Conservation (phyloP, 305 asterid genomes). For the Plantago lanceolata region DNA sequence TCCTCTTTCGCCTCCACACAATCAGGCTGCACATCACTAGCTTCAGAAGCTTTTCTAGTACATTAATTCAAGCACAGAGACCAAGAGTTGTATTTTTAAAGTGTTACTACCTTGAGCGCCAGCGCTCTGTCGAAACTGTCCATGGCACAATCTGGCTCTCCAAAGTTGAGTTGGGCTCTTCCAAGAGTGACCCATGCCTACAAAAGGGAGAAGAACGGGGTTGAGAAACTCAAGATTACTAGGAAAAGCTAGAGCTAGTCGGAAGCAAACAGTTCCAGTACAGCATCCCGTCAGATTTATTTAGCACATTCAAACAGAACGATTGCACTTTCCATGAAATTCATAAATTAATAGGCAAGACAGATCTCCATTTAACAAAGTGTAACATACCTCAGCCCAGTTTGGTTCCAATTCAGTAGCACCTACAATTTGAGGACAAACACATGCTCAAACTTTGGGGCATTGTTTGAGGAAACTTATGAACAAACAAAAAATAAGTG, state of each 20-base stretch:
- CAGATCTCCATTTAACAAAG: conserved; percentile 27
- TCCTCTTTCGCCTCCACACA: conserved; percentile 58
- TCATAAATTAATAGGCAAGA: neutral
- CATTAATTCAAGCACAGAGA: conserved; percentile 6
- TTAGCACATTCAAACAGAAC: neutral
- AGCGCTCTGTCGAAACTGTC: conserved; percentile 82
- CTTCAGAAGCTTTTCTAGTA: neutral
- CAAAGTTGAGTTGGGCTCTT: conserved; percentile 82
- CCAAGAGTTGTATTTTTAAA: neutral
- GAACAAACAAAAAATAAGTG: neutral
- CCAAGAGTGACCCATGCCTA: conserved; percentile 96
- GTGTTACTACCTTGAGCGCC: conserved; percentile 54
- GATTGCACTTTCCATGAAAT: neutral
- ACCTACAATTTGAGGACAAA: conserved; percentile 42
- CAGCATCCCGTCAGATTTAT: neutral
- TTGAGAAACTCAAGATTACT: neutral
- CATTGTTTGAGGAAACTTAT: neutral
- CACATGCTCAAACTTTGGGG: conserved; percentile 19
- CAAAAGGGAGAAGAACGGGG: neutral
- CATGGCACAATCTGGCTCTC: conserved; percentile 86
- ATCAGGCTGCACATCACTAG: conserved; percentile 48
- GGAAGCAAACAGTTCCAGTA: neutral
- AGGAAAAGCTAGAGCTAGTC: neutral
- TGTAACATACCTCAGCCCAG: conserved; percentile 78
- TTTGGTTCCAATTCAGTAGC: conserved; percentile 78